A percentile compares a stretch with the other conserved stretches of the same genome.
These are phyloP conservation scores for Nymphaea thermarum DNA, from an alignment of 164 flowering plant species.

Conservation along the genomic window DNA sequence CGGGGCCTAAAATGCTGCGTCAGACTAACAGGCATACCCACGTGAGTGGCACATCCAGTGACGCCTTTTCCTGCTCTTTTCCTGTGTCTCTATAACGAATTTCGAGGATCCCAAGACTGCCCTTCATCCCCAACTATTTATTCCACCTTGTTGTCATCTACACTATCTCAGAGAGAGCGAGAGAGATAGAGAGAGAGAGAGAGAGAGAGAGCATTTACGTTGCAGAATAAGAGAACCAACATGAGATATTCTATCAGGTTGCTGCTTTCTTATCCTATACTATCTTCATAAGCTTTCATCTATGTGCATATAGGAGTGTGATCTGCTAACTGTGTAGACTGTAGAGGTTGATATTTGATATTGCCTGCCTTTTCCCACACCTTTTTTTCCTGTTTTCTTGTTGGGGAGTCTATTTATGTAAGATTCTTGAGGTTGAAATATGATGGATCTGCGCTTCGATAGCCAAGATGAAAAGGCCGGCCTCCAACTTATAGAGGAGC, in stretches of 20 bases:
- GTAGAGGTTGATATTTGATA: not conserved
- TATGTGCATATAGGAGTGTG: too few relatives aligned
- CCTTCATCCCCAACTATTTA: not conserved
- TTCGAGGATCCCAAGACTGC: too few relatives aligned
- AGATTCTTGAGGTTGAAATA: not conserved
- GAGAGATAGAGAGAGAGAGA: not conserved
- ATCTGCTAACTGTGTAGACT: not conserved
- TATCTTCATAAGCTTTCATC: not conserved
- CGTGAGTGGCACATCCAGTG: not conserved
- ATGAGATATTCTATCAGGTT: not conserved
- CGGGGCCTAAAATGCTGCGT: not conserved
- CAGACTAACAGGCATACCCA: not conserved
- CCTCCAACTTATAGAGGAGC: slow-evolving; percentile 33
- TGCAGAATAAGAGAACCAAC: not conserved
- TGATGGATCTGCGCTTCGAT: slow-evolving; percentile 33
- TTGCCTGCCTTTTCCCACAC: not conserved
- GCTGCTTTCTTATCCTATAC: not conserved
- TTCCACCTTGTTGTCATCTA: not conserved
- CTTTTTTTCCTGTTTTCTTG: not conserved
- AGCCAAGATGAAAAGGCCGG: slow-evolving; percentile 34
- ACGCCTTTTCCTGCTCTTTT: too few relatives aligned
- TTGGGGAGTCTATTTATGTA: not conserved
- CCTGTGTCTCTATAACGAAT: too few relatives aligned
- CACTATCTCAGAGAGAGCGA: not conserved
- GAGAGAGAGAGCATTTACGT: not conserved